phyloP scores from a whole-genome alignment of 371 early-diverging fungal species.

The Synchytrium microbalum region DNA sequence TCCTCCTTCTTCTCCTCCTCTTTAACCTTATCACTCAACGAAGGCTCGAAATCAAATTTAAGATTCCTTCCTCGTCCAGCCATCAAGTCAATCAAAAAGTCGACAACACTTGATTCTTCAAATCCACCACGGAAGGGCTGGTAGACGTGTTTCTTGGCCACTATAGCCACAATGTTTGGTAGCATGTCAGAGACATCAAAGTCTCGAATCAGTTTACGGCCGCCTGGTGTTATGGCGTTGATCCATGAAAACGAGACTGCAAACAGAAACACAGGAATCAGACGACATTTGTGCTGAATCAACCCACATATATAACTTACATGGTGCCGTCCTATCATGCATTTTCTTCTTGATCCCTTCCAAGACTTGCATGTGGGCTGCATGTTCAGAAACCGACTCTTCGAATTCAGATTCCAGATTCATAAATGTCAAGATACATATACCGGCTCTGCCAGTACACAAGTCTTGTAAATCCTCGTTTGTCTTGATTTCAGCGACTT shows the following conservation, averaged over 20 bases:
- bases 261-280: slow-evolving; percentile 12
- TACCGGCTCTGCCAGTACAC: slow-evolving; percentile 38
- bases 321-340: slow-evolving; percentile 19
- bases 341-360: slow-evolving; percentile 20
- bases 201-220: slow-evolving; percentile 44
- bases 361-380: slow-evolving; percentile 43
- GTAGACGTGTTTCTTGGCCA: slow-evolving; percentile 55
- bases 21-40: slow-evolving; percentile 10
- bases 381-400: slow-evolving; percentile 47
- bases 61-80: slow-evolving; percentile 19
- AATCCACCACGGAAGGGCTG: slow-evolving; percentile 63
- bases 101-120: slow-evolving; percentile 47
- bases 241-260: slow-evolving; percentile 56
- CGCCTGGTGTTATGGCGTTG: slow-evolving; percentile 44
- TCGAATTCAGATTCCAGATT: slow-evolving; percentile 52
- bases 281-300: too few relatives aligned
- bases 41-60: slow-evolving; percentile 14
- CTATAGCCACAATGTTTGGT: slow-evolving; percentile 60
- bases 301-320: too few relatives aligned
- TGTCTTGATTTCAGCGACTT: slow-evolving; percentile 30
- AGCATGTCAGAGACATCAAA: slow-evolving; percentile 63
- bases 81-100: slow-evolving; percentile 27
- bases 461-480: slow-evolving; percentile 33
- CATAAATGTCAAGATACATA: slow-evolving; percentile 57
- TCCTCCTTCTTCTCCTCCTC: background rate